Percentiles rank a stretch among this genome's conserved stretches.
Evolutionary conservation across 345 rosid species (phyloP).

Genomic region (Salix udensis): DNA sequence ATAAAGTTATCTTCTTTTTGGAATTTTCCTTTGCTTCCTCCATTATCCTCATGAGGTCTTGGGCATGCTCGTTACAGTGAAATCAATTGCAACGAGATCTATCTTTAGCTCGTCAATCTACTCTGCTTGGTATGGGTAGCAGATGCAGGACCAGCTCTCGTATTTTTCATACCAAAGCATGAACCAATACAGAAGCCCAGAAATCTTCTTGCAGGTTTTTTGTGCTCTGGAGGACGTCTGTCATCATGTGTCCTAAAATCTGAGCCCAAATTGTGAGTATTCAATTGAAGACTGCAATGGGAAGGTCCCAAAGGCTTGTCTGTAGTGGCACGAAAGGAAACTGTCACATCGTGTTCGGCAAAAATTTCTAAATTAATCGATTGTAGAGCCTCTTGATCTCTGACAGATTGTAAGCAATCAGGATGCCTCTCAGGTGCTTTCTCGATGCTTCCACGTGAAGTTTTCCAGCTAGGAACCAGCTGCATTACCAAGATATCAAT

Average conservation of each 20-base stretch:
- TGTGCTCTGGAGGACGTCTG: not conserved
- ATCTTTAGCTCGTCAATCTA: not conserved
- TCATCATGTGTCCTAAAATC: not conserved
- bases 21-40: not conserved
- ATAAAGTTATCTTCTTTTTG: not conserved
- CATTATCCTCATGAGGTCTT: not conserved
- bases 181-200: not conserved
- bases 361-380: not conserved
- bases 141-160: not conserved
- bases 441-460: not conserved
- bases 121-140: not conserved
- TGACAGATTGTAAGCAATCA: not conserved
- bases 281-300: not conserved
- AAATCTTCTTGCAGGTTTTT: not conserved
- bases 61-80: not conserved
- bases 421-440: not conserved
- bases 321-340: not conserved
- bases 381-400: not conserved
- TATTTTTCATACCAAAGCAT: not conserved
- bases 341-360: not conserved
- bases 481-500: not conserved
- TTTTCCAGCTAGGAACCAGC: not conserved
- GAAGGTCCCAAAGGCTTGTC: not conserved
- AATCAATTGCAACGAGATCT: not conserved
- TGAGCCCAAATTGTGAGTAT: not conserved